A percentile compares a stretch with the other conserved stretches of the same genome.
Evolutionary conservation across 208 protist species (phyloP).

Genomic region (Leishmania mexicana): DNA sequence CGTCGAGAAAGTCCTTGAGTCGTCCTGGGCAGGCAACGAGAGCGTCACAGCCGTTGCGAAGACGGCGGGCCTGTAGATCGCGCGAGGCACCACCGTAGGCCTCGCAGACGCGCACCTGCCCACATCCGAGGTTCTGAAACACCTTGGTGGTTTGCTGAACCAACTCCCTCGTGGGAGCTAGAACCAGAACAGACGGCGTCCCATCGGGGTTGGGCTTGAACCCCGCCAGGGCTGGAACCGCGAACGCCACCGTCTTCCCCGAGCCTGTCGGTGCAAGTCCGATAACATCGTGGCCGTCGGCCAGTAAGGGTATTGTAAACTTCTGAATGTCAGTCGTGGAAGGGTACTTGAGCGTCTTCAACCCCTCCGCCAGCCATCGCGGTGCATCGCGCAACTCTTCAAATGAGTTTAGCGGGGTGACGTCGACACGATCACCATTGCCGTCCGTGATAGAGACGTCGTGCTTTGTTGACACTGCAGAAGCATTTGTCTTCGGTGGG

Average conservation of each 20-base stretch:
- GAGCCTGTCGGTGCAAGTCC: constrained; percentile 97
- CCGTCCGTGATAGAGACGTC: constrained; percentile 63
- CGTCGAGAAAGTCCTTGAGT: constrained; percentile 95
- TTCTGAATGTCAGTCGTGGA: constrained; percentile 88
- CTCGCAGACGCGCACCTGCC: constrained; percentile 68
- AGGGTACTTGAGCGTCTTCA: constrained; percentile 59
- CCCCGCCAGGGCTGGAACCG: constrained; percentile 90
- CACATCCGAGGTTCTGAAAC: constrained; percentile 64
- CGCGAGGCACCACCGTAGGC: constrained; percentile 82
- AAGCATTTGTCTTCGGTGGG: neutral
- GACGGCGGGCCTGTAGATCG: constrained; percentile 56
- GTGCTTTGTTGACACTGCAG: constrained; percentile 16
- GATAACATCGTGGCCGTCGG: constrained; percentile 94
- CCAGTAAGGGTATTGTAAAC: constrained; percentile 86
- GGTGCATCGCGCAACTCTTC: constrained; percentile 55
- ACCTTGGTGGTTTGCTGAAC: constrained; percentile 98
- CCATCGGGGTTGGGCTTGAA: constrained; percentile 48
- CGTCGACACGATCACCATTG: constrained; percentile 43
- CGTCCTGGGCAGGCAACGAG: constrained; percentile 99
- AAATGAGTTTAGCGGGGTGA: constrained; percentile 71
- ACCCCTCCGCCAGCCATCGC: constrained; percentile 60
- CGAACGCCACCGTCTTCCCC: constrained; percentile 99
- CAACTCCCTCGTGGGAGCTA: constrained; percentile 99
- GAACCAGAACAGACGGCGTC: constrained; percentile 93
- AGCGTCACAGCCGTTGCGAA: constrained; percentile 82